Base-by-base conservation (phyloP, 768 basidiomycete species). In the Nidularia pulvinata region DNA sequence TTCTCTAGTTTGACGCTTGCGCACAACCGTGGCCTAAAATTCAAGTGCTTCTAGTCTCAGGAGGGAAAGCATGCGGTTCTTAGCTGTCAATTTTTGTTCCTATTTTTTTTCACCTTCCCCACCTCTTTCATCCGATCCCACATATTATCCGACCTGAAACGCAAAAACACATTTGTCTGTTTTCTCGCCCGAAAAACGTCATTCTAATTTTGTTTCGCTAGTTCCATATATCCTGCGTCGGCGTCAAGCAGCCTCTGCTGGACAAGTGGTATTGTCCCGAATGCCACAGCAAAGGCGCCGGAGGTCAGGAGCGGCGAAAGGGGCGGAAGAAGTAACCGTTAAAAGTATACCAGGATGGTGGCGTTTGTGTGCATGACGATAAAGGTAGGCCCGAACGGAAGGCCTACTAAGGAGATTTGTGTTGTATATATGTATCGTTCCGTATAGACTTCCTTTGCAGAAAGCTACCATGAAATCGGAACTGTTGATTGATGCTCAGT, bases 161-260 rank as follows among this genome's bases (percentile, higher is more conserved):
- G 16, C 10, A 39, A 10, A 39, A 39, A 10, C 16, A 39, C 19
- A 19, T 19, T 10, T 16, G 16, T 39, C 37, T 16, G 37, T 39
- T 39, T 39, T 39, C 16, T 39, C 37, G 37, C 37, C 19, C 19
- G 19, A 19, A 19, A 50, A 47, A n/a, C 34, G 53, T 53, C 51
- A 49, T 37, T 33, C 25, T 44, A 6, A 39, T 13, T 34, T 19
- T 50, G 13, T 36, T 51, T 14, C 49, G 30, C 25, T 56, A 85
- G 84, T 86, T 85, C 71, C 84, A 86, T 62, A 69, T 86, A 36
- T 69, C 73, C 33, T 86, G 84, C 59, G 82, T 85, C 11, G 77
- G 79, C 30, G 68, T 86, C 49, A 79, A 67, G 62, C 69, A 67
- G 37, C 78, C 62, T 57, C 72, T 64, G 51, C 79, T 65, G 61